Percentiles rank a stretch among this genome's conserved stretches.
These are phyloP conservation scores for Omphalea diandra DNA, from an alignment of 441 rosid genomes.

Conservation along the genomic window DNA sequence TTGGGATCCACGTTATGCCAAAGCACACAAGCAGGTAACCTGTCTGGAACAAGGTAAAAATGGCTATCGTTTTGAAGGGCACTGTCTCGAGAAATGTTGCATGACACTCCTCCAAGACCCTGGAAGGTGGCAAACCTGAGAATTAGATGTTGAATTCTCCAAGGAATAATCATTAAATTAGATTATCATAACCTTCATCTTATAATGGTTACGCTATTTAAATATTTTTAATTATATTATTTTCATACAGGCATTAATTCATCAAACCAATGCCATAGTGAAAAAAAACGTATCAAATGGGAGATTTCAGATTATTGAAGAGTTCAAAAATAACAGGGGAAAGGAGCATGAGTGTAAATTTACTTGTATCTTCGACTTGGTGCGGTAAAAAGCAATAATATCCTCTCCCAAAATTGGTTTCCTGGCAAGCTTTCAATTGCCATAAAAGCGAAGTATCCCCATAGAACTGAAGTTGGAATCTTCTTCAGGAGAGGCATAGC, in stretches of 20 bases:
- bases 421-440: conserved; percentile 85
- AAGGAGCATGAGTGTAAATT: conserved; percentile 5
- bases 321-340: not conserved
- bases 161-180: conserved; percentile 9
- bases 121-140: conserved; percentile 25
- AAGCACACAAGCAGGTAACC: conserved; percentile 62
- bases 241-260: not conserved
- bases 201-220: not conserved
- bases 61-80: conserved; percentile 61
- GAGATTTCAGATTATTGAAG: conserved; percentile 5
- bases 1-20: conserved; percentile 79
- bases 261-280: not conserved
- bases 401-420: conserved; percentile 84
- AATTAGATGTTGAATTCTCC: conserved; percentile 15
- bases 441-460: conserved; percentile 91
- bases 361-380: conserved; percentile 82
- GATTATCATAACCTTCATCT: not conserved
- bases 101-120: conserved; percentile 61
- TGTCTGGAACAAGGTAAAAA: conserved; percentile 68
- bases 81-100: conserved; percentile 65
- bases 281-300: not conserved
- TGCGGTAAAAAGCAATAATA: conserved; percentile 67
- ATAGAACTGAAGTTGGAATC: conserved; percentile 77
- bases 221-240: not conserved
- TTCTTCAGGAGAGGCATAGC: conserved; percentile 77